phyloP scores from a whole-genome alignment of 176 grass and related monocot species.

The Phoenix dactylifera region DNA sequence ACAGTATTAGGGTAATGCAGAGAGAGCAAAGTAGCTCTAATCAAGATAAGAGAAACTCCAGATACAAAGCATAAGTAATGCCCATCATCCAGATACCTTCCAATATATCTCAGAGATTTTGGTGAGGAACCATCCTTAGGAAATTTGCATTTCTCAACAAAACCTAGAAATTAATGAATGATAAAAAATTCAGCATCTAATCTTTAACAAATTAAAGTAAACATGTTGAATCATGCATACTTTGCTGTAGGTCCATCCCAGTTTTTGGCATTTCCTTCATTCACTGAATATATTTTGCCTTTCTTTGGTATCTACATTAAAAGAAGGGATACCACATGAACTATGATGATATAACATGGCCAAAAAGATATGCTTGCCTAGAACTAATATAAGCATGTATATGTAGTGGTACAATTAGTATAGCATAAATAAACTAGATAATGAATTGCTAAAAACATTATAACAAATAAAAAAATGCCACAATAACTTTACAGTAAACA shows the following conservation, averaged over 20 bases:
- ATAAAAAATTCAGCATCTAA: conserved; percentile 13
- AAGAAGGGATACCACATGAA: background rate
- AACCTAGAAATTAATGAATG: conserved; percentile 36
- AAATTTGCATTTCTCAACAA: conserved; percentile 85
- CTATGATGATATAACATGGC: background rate
- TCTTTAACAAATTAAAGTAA: conserved; percentile 4
- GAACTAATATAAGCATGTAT: no score
- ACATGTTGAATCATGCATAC: conserved; percentile 25
- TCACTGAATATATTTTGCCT: conserved; percentile 91
- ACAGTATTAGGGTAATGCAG: no score
- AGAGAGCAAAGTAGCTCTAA: no score
- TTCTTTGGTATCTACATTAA: conserved; percentile 70
- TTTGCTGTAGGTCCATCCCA: conserved; percentile 77
- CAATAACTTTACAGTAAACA: no score
- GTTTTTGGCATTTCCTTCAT: conserved; percentile 91
- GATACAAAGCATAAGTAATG: no score
- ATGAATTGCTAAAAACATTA: no score
- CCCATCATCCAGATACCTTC: conserved; percentile 36
- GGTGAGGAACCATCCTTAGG: conserved; percentile 65
- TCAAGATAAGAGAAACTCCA: background rate
- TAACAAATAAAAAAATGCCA: no score
- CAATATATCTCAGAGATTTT: conserved; percentile 94
- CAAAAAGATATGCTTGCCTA: no score
- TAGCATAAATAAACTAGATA: no score
- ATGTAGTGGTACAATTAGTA: no score